Base-by-base conservation (phyloP, 1,284 basidiomycete species). In the Pterula multifida region DNA sequence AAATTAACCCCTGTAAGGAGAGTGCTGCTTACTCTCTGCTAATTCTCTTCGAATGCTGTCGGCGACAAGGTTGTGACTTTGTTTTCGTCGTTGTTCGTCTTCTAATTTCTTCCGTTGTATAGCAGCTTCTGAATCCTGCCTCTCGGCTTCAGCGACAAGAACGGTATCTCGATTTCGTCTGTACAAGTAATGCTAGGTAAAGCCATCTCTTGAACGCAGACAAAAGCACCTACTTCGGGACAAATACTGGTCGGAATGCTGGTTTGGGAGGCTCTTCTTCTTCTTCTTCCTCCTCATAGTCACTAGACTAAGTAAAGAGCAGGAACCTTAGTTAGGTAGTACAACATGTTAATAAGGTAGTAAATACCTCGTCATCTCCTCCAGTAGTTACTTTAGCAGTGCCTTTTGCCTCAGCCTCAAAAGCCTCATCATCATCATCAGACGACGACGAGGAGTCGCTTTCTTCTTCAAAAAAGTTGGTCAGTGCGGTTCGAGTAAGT, bases 21-120 rank as follows among this genome's bases (percentile, higher is more conserved):
- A 21, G 26, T 21, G 26, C 24, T 28, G 67, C 79, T 53, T 54
- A 90, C 89, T 91, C 69, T 90, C 87, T 3, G 82, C 80, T 17
- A 96, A 65, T 63, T 91, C 88, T 15, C 88, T 76, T 53, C 74
- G 75, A 58, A 96, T 93, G 56, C 81, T 89, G 60, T 92, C 87
- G 0, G 88, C 92, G 3, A 94, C 91, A 56, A 95, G 68, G 56
- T 89, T 79, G 56, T 93, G 88, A 53, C 85, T 85, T 58, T 90
- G 79, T 60, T 85, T 81, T 59, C 79, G 75, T 36, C 86, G 73
- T 61, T 87, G 80, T 61, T 86, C 85, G 1, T 78, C 77, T 63
- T 85, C 84, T 24, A 68, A 60, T 52, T 85, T 83, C 59, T 69
- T 75, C 58, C 68, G 70, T 26, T 47, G 3, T 21, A 78, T 58